A percentile compares a stretch with the other conserved stretches of the same genome.
Conservation (phyloP, 1,284 basidiomycete species). For the Cryptococcus jaspeensis region DNA sequence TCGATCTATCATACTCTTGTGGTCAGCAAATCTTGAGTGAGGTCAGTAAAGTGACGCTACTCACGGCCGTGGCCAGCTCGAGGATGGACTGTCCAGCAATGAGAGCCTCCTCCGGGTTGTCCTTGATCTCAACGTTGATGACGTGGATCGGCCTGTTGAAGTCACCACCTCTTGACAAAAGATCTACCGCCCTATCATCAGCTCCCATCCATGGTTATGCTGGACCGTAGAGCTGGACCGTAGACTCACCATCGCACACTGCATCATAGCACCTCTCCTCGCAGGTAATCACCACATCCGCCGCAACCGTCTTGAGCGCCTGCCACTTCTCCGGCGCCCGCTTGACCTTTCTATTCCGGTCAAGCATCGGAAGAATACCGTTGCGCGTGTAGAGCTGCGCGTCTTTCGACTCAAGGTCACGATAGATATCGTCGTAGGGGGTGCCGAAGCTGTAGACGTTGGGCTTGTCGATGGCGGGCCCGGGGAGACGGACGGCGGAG, state of each 20-base stretch:
- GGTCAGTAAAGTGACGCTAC: slow-evolving; percentile 41
- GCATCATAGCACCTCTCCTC: slow-evolving; percentile 98
- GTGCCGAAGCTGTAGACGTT: slow-evolving; percentile 98
- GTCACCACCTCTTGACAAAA: slow-evolving; percentile 84
- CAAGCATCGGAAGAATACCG: slow-evolving; percentile 95
- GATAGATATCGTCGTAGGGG: slow-evolving; percentile 95
- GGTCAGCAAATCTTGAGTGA: neutral
- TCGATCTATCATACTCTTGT: slow-evolving; percentile 79
- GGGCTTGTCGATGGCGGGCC: slow-evolving; percentile 93
- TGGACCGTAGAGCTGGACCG: neutral
- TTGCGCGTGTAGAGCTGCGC: slow-evolving; percentile 89
- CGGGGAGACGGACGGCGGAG: slow-evolving; percentile 92
- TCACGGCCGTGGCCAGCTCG: slow-evolving; percentile 84
- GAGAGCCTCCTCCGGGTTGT: slow-evolving; percentile 97
- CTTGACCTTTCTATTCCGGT: slow-evolving; percentile 91
- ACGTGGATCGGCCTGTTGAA: slow-evolving; percentile 91
- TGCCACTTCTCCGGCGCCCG: slow-evolving; percentile 95
- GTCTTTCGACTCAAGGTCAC: slow-evolving; percentile 87
- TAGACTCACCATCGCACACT: slow-evolving; percentile 84
- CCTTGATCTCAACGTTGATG: slow-evolving; percentile 98
- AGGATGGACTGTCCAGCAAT: slow-evolving; percentile 94
- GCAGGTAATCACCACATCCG: slow-evolving; percentile 97
- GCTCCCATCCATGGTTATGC: neutral
- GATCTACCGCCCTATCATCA: slow-evolving; percentile 60
- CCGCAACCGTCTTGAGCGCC: slow-evolving; percentile 71